phyloP scores from a whole-genome alignment of 1,284 basidiomycete species.

The Pseudozyma thailandica region DNA sequence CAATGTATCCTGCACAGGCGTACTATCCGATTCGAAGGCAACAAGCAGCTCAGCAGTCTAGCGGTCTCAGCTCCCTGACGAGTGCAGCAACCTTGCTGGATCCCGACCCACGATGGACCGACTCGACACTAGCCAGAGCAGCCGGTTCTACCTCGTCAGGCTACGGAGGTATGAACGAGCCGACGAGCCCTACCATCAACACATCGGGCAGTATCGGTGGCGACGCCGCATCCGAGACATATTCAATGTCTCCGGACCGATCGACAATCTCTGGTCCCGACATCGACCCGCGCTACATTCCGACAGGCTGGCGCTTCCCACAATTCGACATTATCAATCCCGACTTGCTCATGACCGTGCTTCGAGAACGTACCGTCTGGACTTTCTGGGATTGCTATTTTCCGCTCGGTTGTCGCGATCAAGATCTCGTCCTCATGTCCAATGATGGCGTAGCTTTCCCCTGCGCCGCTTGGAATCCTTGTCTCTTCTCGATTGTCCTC shows the following conservation, averaged over 20 bases:
- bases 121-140: conserved; percentile 1
- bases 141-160: conserved; percentile 7
- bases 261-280: conserved; percentile 7
- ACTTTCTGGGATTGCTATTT: conserved; percentile 52
- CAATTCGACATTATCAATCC: conserved; percentile 38
- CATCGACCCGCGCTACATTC: conserved; percentile 17
- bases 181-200: conserved; percentile 19
- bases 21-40: conserved; percentile 23
- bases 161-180: conserved; percentile 7
- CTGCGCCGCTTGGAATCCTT: conserved; percentile 47
- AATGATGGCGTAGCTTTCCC: conserved; percentile 43
- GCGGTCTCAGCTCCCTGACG: conserved; percentile 19
- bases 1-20: conserved; percentile 31
- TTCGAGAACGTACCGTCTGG: conserved; percentile 40
- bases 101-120: conserved; percentile 15
- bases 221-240: conserved; percentile 12
- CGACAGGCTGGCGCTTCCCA: conserved; percentile 25
- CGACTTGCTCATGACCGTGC: conserved; percentile 16
- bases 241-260: conserved; percentile 6
- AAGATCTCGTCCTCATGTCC: conserved; percentile 42
- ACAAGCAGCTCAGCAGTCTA: conserved; percentile 9
- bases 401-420: conserved; percentile 42
- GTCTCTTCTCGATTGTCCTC: conserved; percentile 36
- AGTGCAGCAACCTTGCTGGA: conserved; percentile 20
- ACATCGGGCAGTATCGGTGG: conserved; percentile 9